Conservation (phyloP, 176 grass and related monocot species). For the bread wheat (Triticum aestivum) region DNA sequence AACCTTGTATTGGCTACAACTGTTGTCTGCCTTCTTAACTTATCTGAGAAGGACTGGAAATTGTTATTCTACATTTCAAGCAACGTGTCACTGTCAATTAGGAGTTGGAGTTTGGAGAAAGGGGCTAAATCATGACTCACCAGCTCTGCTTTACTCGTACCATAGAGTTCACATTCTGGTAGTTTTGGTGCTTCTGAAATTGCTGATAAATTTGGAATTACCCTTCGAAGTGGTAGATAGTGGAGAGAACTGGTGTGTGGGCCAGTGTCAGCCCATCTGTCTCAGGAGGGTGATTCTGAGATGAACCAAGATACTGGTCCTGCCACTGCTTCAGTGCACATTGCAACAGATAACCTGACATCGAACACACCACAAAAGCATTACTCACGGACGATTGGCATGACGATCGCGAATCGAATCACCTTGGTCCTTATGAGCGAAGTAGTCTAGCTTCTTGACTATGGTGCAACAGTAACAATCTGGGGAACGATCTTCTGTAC, state of each 20-base stretch:
- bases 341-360: no score
- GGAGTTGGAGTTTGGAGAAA: slow-evolving; percentile 68
- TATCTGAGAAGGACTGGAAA: not conserved
- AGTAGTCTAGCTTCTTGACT: no score
- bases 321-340: not conserved
- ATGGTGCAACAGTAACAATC: no score
- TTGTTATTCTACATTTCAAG: slow-evolving; percentile 29
- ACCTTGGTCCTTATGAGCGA: no score
- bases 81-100: slow-evolving; percentile 58
- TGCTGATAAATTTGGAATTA: not conserved
- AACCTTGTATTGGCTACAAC: no score
- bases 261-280: slow-evolving; percentile 67
- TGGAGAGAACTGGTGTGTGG: slow-evolving; percentile 84
- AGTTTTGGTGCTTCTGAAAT: not conserved
- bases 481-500: no score
- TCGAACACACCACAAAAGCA: no score
- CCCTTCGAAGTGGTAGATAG: slow-evolving; percentile 58
- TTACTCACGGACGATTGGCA: no score
- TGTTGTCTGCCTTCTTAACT: not conserved
- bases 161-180: not conserved
- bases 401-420: no score
- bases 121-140: slow-evolving; percentile 51
- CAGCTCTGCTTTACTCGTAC: slow-evolving; percentile 27
- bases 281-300: slow-evolving; percentile 11
- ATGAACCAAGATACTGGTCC: slow-evolving; percentile 62